Percentiles rank a stretch among this genome's conserved stretches.
These are phyloP conservation scores for Cystofilobasidium ferigula DNA, from an alignment of 768 basidiomycete species.

Conservation along the genomic window DNA sequence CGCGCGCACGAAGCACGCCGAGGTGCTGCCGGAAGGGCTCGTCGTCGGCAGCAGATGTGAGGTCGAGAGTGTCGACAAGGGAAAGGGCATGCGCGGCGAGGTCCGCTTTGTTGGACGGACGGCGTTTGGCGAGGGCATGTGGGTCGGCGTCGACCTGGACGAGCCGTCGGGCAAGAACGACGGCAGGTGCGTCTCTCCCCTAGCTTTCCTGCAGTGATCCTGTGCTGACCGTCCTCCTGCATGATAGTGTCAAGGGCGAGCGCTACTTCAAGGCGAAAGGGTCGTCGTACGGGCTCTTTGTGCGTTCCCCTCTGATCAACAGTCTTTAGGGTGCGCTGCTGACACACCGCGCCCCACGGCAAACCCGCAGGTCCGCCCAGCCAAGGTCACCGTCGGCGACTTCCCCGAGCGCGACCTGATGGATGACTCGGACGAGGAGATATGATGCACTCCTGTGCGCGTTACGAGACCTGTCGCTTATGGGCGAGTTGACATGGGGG, in stretches of 20 bases:
- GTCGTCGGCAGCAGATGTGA: slow-evolving; percentile 64
- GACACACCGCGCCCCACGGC: no score
- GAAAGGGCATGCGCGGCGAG: slow-evolving; percentile 64
- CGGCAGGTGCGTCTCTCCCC: slow-evolving; percentile 60
- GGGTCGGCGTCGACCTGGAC: slow-evolving; percentile 91
- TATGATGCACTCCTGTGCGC: no score
- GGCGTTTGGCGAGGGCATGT: slow-evolving; percentile 57
- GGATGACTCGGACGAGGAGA: slow-evolving; percentile 51
- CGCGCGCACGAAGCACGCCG: slow-evolving; percentile 31
- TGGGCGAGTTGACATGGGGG: no score
- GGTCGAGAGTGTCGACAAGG: slow-evolving; percentile 59
- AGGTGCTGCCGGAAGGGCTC: not conserved
- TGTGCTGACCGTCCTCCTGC: not conserved
- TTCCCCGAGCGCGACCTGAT: slow-evolving; percentile 70
- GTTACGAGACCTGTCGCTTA: no score
- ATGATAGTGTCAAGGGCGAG: slow-evolving; percentile 62
- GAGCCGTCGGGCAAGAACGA: slow-evolving; percentile 94
- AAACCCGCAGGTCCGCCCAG: slow-evolving; percentile 43
- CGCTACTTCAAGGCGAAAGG: slow-evolving; percentile 66
- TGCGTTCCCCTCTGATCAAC: slow-evolving; percentile 37
- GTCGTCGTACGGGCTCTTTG: slow-evolving; percentile 71
- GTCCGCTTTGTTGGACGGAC: slow-evolving; percentile 77
- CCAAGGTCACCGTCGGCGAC: slow-evolving; percentile 70
- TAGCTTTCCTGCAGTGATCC: not conserved
- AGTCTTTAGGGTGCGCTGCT: no score